Evolutionary conservation across 2,329 filamentous ascomycete species (phyloP), one percentile per base, ranked within the genome.

Genomic region (Colletotrichum sp.): DNA sequence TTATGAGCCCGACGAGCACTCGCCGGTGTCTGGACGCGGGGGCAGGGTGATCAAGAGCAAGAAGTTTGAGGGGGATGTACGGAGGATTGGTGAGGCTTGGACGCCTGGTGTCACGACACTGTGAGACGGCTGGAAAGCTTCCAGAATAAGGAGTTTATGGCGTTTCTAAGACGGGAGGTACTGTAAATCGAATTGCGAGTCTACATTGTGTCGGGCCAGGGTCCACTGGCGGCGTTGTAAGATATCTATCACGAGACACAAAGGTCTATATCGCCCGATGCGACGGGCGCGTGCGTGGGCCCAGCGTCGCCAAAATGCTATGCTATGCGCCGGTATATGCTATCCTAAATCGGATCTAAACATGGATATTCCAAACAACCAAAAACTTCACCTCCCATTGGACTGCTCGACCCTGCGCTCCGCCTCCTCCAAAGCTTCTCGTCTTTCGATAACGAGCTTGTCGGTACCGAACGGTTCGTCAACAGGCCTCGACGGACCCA

Each of bases 1-100:
- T 85, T 99, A 96, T 84, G 93, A 94, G 63, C 96, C 96, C 12
- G 96, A 98, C 82, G 94, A 96, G 80, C 93, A 96, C 84, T 90
- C 90, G 77, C 94, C 94, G 65, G 83, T 87, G 5, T 84, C 84
- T 1, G 90, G 89, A 1, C 84, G 84, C 30, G 89, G 89, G 1
- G 91, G 91, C 5, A 90, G 92, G 83, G 93, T 93, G 82, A 98
- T 99, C 79, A 94, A 92, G 68, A 98, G 96, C 84, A 91, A 90
- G 80, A 92, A 88, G 83, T 99, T 99, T 84, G 90, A 92, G 67
- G 91, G 92, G 18, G 96, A 98, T 81, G 93, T 99, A 83, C 92
- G 94, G 83, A 90, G 94, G 79, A 97, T 99, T 83, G 97, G 96
- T 39, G 94, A 96, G 81, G 86, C 87, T 2, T 99, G 97, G 96